These are phyloP conservation scores for grape (Vitis vinifera) DNA, from an alignment of 164 flowering plant species.

Conservation along the genomic window DNA sequence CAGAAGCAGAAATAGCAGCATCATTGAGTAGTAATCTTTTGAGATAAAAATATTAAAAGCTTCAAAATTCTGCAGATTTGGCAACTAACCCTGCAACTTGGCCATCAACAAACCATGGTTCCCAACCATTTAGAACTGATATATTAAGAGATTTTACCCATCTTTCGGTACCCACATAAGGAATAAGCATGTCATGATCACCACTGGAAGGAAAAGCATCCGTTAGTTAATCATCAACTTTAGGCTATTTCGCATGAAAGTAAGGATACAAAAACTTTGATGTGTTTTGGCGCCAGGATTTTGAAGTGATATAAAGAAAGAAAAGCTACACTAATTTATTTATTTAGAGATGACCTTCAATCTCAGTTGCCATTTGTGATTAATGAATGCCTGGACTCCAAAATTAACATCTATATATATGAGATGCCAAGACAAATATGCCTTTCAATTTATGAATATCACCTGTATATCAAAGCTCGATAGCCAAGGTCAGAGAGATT, in stretches of 20 bases:
- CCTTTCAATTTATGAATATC: background rate
- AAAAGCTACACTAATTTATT: background rate
- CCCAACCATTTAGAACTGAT: constrained; percentile 8
- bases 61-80: background rate
- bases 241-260: too few species aligned
- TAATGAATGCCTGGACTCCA: background rate
- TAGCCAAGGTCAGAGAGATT: constrained; percentile 8
- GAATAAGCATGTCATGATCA: constrained; percentile 22
- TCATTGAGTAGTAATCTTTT: too few species aligned
- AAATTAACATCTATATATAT: background rate
- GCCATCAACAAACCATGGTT: constrained; percentile 27
- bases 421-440: background rate
- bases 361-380: background rate
- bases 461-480: constrained; percentile 34
- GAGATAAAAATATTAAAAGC: background rate
- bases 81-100: constrained; percentile 26
- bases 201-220: constrained; percentile 11
- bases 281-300: too few species aligned
- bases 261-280: too few species aligned
- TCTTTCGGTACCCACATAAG: constrained; percentile 16
- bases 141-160: constrained; percentile 24
- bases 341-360: background rate
- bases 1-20: too few species aligned
- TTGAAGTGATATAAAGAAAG: background rate
- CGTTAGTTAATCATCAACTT: background rate